Conservation (phyloP, 2,329 filamentous ascomycete species). For the Huntiella decipiens region DNA sequence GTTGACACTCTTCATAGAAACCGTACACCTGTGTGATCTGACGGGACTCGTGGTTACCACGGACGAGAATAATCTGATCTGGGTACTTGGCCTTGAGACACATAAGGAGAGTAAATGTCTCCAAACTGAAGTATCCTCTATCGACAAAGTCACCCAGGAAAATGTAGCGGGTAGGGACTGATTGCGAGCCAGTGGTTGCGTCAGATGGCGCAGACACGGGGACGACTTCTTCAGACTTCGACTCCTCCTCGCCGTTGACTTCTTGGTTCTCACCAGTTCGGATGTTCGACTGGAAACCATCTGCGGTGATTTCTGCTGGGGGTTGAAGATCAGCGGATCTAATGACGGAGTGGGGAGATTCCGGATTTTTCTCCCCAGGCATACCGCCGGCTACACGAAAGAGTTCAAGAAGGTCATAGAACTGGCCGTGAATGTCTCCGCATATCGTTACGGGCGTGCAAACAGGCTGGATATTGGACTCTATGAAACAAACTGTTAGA, state of each 20-base stretch:
- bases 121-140: conserved; percentile 89
- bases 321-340: conserved; percentile 85
- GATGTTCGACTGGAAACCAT: conserved; percentile 72
- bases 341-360: conserved; percentile 53
- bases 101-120: conserved; percentile 93
- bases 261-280: conserved; percentile 30
- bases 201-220: conserved; percentile 16
- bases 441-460: conserved; percentile 91
- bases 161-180: conserved; percentile 37
- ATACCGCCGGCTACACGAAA: conserved; percentile 94
- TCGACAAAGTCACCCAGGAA: conserved; percentile 85
- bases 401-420: conserved; percentile 91
- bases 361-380: conserved; percentile 52
- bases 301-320: conserved; percentile 71
- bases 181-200: conserved; percentile 23
- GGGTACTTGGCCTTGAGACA: conserved; percentile 87
- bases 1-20: conserved; percentile 95
- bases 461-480: conserved; percentile 98
- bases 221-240: conserved; percentile 7
- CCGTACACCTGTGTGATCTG: conserved; percentile 98
- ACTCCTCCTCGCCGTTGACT: conserved; percentile 28
- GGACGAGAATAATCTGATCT: conserved; percentile 83
- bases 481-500: conserved; percentile 24
- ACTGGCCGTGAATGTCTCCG: conserved; percentile 96
- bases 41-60: conserved; percentile 92